Percentiles rank a stretch among this genome's conserved stretches.
Evolutionary conservation across 108 stramenopile species (phyloP).

Genomic region (Nitzschia putrida): DNA sequence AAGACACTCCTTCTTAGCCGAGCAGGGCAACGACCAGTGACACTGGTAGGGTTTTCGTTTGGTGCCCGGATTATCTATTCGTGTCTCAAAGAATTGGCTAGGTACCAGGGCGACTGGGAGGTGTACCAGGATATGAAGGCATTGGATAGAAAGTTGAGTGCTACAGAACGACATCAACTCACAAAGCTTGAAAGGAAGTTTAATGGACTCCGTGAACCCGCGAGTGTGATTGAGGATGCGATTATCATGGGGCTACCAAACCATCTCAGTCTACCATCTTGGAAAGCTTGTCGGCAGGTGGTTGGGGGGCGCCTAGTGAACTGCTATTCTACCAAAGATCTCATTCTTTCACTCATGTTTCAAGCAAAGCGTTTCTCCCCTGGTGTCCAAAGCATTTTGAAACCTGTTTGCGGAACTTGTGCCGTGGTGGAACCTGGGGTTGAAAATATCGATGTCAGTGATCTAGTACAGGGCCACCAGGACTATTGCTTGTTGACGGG

Average conservation of each 20-base stretch:
- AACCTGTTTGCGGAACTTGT: slow-evolving; percentile 80
- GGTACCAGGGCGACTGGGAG: slow-evolving; percentile 81
- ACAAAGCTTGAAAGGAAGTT: slow-evolving; percentile 40
- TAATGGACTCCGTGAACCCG: slow-evolving; percentile 71
- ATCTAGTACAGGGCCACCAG: slow-evolving; percentile 67
- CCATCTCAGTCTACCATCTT: slow-evolving; percentile 76
- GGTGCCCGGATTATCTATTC: slow-evolving; percentile 93
- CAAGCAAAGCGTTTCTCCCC: slow-evolving; percentile 73
- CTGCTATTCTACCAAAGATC: slow-evolving; percentile 87
- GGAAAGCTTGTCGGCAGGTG: slow-evolving; percentile 81
- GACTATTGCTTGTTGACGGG: slow-evolving; percentile 71
- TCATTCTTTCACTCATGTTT: slow-evolving; percentile 90
- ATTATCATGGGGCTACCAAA: slow-evolving; percentile 85
- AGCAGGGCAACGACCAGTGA: slow-evolving; percentile 90
- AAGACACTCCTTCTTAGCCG: slow-evolving; percentile 77
- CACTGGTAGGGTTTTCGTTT: slow-evolving; percentile 92
- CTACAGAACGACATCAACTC: slow-evolving; percentile 12
- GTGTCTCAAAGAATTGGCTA: slow-evolving; percentile 88
- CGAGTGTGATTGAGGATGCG: slow-evolving; percentile 90
- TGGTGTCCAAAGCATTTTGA: slow-evolving; percentile 37
- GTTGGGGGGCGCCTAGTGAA: slow-evolving; percentile 94
- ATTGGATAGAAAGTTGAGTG: slow-evolving; percentile 16
- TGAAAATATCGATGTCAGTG: slow-evolving; percentile 79
- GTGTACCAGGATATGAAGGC: slow-evolving; percentile 49
- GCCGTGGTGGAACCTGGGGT: slow-evolving; percentile 68